Evolutionary conservation across 176 grass and related monocot genomes (phyloP), one percentile per base, ranked within the genome.

Genomic region (Cenchrus purpureus): DNA sequence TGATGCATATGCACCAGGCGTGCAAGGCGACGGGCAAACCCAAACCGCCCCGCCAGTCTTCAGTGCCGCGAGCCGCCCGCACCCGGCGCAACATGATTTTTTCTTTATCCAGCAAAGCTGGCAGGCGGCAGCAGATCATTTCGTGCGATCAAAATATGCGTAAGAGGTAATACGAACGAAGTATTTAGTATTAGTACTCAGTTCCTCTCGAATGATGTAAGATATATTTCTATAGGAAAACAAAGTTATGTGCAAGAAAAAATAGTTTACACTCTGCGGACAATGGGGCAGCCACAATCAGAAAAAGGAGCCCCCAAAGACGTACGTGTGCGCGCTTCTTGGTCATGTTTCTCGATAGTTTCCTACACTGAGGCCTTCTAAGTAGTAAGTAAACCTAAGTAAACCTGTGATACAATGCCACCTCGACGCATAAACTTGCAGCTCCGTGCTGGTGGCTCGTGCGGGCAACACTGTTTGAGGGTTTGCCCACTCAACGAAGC

Each of bases 161-260:
- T 20, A 62, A 0, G 1, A 20, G 17, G 55, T 6, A 19, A 20
- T 11, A 65, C 37, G 28, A n/a, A 12, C 13, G 10, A 19, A 80
- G 20, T 43, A 68, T 16, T 48, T 20, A 15, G 28, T 37, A n/a
- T 55, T 7, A 46, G 10, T 28, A 29, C 4, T 51, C 45, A 7
- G 70, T 44, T 60, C 12, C 12, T 8, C 11, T 42, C 12, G 0
- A 52, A 8, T 16, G 15, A 75, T 15, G n/a, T 71, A 82, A 12
- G 5, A 19, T 29, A 44, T 43, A 71, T 82, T 82, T 82, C 66
- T 82, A 59, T 59, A 31, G 8, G 32, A 42, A 40, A 46, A 46
- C 53, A 68, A 57, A 10, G 53, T 82, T 71, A 45, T 71, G 34
- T 70, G 79, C 20, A 46, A 48, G 57, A 69, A 45, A 57, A 81